Conservation (phyloP, 305 asterid species). For the Fraxinus latifolia region DNA sequence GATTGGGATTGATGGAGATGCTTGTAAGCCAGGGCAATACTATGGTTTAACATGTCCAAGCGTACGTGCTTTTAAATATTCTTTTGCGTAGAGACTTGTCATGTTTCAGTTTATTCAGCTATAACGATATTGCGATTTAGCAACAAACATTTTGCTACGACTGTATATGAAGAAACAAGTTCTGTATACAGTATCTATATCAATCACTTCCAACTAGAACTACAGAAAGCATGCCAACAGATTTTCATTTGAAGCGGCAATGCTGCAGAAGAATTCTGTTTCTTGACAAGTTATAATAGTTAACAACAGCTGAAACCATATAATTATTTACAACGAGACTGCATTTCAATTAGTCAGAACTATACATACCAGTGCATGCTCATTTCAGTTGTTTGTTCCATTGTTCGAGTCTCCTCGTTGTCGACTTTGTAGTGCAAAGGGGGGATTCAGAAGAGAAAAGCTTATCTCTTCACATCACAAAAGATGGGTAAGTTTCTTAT, state of each 20-base stretch:
- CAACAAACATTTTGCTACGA: background rate
- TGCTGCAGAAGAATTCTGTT: background rate
- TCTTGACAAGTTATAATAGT: background rate
- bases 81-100: background rate
- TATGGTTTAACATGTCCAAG: conserved; percentile 49
- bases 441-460: conserved; percentile 67
- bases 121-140: background rate
- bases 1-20: conserved; percentile 43
- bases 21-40: conserved; percentile 56
- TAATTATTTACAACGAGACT: background rate
- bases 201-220: background rate
- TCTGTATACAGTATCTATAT: background rate
- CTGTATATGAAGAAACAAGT: background rate
- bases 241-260: conserved; percentile 1
- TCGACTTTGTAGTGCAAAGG: conserved; percentile 70
- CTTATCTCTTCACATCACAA: conserved; percentile 55
- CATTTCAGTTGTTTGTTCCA: background rate
- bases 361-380: background rate
- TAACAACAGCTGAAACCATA: background rate
- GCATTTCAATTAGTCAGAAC: background rate
- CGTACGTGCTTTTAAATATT: conserved; percentile 36
- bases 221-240: background rate
- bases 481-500: conserved; percentile 54
- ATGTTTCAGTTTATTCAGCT: conserved; percentile 7
- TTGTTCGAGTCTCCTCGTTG: conserved; percentile 16